phyloP scores from a whole-genome alignment of 495 filamentous ascomycete genomes.

The Penicillium longicatenatum region DNA sequence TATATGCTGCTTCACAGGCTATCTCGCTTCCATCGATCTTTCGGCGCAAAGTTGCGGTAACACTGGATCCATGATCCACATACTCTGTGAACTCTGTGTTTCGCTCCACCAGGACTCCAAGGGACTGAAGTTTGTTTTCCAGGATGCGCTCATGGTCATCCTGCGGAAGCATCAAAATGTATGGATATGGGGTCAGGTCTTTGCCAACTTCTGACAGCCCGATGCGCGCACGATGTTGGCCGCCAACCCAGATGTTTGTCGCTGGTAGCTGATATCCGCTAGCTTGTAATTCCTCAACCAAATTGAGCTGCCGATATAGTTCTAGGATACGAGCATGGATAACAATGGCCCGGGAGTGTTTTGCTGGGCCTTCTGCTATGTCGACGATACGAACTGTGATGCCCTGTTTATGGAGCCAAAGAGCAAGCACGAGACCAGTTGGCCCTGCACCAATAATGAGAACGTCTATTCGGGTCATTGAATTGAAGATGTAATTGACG shows the following conservation, averaged over 20 bases:
- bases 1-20: constrained; percentile 30
- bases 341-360: constrained; percentile 37
- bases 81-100: constrained; percentile 28
- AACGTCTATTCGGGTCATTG: constrained; percentile 33
- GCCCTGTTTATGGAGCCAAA: constrained; percentile 40
- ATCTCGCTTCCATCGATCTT: constrained; percentile 17
- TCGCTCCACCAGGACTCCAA: constrained; percentile 37
- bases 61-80: constrained; percentile 22
- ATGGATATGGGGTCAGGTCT: constrained; percentile 39
- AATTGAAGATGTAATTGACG: not conserved
- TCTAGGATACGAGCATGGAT: constrained; percentile 49
- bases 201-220: constrained; percentile 27
- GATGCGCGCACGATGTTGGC: constrained; percentile 25
- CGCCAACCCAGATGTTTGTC: constrained; percentile 39
- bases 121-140: constrained; percentile 31
- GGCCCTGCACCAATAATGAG: constrained; percentile 46
- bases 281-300: constrained; percentile 35
- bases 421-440: constrained; percentile 42
- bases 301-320: constrained; percentile 40
- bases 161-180: constrained; percentile 32
- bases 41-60: constrained; percentile 30
- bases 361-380: constrained; percentile 25
- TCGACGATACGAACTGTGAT: constrained; percentile 41
- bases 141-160: constrained; percentile 41
- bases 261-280: constrained; percentile 35